Base-by-base conservation (phyloP, 305 asterid species). In the Solanum hybrid region DNA sequence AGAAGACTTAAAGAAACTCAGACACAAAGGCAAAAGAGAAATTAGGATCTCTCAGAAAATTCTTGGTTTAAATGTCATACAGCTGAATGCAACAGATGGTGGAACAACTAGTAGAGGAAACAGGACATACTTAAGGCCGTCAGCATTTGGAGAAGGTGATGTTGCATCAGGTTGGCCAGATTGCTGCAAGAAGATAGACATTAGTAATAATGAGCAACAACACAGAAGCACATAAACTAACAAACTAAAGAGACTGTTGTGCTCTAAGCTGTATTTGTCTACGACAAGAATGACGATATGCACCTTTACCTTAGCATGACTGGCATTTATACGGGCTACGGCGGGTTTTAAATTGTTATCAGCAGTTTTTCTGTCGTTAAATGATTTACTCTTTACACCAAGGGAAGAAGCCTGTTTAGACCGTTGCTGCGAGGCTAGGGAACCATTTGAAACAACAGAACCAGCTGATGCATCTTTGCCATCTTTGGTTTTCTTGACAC, bases 101-200 rank as follows among this genome's bases (percentile, higher is more conserved):
- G 9, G 24, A 78, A 80, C 86, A 79, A 81, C 67, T 37, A 39
- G 31, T 40, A 75, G 89, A 87, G 85, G 16, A 88, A 81, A 84
- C 51, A 91, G 86, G 75, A 91, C 98, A 37, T 94, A 96, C 98
- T 26, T 76, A 82, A 77, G 93, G 91, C 93, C 91, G 67, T 94
- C 97, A 61, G 94, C 94, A 57, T 91, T 94, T 69, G 94, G 90
- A 86, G 96, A 92, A 91, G 97, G 90, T 29, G 94, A 90, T 90
- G 91, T 89, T 87, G 90, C 92, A 73, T 94, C 94, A 67, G 95
- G 91, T 77, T 92, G 92, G 84, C 91, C 93, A 76, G 90, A 87
- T 89, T 92, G 94, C 94, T 92, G 93, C 90, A 67, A 42, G 26
- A 82, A 40, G 37, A 89, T 88, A 91, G 78, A 89, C 90, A 89